Evolutionary conservation across 208 protist species (phyloP).

Genomic region (Leishmania tropica): DNA sequence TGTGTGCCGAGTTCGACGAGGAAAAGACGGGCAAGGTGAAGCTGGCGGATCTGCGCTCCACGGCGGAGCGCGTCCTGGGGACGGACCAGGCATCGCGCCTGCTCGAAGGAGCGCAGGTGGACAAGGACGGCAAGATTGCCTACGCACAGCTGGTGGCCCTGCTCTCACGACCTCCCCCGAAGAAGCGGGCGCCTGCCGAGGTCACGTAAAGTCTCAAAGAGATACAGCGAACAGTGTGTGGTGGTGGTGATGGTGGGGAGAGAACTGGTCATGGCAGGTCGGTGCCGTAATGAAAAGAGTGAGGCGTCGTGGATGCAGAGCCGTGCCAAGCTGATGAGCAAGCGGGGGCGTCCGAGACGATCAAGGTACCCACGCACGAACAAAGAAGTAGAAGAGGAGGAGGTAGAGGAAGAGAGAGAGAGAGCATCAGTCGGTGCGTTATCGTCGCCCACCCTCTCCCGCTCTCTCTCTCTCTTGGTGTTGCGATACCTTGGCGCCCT

Average conservation of each 20-base stretch:
- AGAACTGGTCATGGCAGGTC: not conserved
- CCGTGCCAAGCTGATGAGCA: not conserved
- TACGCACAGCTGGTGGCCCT: constrained; percentile 77
- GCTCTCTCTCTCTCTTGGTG: not conserved
- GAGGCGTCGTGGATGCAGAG: not conserved
- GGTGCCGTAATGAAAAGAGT: not conserved
- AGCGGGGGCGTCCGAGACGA: not conserved
- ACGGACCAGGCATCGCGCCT: constrained; percentile 55
- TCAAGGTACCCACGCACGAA: not conserved
- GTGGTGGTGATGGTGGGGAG: not conserved
- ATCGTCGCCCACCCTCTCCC: not conserved
- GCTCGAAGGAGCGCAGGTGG: constrained; percentile 60
- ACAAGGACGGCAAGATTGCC: constrained; percentile 73
- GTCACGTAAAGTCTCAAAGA: not conserved
- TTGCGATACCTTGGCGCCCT: not conserved
- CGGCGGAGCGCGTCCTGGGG: constrained; percentile 61
- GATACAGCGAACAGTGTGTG: not conserved
- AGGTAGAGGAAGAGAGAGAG: not conserved
- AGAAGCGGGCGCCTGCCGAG: not conserved
- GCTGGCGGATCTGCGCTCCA: constrained; percentile 58
- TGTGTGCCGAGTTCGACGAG: constrained; percentile 77
- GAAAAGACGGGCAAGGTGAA: constrained; percentile 60
- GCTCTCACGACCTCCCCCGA: constrained; percentile 56
- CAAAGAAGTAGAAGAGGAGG: not conserved
- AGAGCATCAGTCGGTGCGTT: not conserved